Base-by-base conservation (phyloP, 2,329 filamentous ascomycete species). In the Fusarium torulosum region DNA sequence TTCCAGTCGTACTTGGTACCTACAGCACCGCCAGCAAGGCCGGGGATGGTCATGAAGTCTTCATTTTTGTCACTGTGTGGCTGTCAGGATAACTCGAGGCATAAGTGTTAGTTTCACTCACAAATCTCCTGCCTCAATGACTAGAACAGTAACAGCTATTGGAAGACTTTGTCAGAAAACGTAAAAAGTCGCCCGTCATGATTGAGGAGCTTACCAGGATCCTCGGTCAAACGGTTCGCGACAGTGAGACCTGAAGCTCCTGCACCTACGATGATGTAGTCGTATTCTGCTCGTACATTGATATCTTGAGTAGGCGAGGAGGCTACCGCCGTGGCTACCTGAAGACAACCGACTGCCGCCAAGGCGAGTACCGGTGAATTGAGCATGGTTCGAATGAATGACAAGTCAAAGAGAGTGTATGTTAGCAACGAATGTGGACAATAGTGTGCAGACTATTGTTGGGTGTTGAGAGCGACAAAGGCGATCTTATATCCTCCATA, bases 221-320 rank as follows among this genome's bases (percentile, higher is more conserved):
- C 38, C 37, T 72, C 69, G 0, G 63, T 54, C 15, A 72, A 31
- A 8, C 69, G 63, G n/a, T 72, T 72, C 2, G 67, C 69, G 17
- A 72, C 60, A 33, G 63, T 72, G 27, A 72, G 61, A 2, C 69
- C 69, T 1, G 69, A 56, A 19, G 69, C 67, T 25, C 88, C 88
- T n/a, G 79, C 85, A 6, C 69, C 69, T 4, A 72, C 64, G 1
- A 72, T 52, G 11, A 72, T 40, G 10, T 69, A 72, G 14, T 72
- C 69, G 44, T 72, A 72, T 8, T 65, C 62, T n/a, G 42, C n/a
- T 4, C 46, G 33, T 11, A 67, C 1, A 17, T 31, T 42, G 3
- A 7, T 14, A 9, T 45, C 55, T 1, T 58, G 53, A 4, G 42
- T 31, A 4, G n/a, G 14, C 7, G 52, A 9, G 51, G 45, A 58